These are phyloP conservation scores for Mentha longifolia DNA, from an alignment of 257 asterid species.

Conservation along the genomic window DNA sequence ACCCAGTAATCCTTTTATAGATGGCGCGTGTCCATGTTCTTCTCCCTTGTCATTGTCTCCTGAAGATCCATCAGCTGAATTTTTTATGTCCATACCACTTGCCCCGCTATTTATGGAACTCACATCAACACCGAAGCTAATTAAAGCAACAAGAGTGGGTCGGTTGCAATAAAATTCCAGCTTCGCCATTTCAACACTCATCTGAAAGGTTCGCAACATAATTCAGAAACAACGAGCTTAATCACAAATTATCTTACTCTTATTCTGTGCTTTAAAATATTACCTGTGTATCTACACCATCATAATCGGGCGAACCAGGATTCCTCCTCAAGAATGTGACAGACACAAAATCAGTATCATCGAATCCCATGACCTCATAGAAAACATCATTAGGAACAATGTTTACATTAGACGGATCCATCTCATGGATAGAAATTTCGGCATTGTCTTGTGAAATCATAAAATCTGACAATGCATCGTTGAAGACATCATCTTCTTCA, in stretches of 20 bases:
- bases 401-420: conserved; percentile 56
- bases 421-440: conserved; percentile 62
- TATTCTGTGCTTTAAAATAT: conserved; percentile 30
- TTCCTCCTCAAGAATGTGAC: conserved; percentile 66
- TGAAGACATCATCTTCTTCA: conserved; percentile 90
- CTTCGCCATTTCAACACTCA: conserved; percentile 97
- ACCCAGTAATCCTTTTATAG: conserved; percentile 86
- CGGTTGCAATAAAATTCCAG: conserved; percentile 94
- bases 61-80: conserved; percentile 45
- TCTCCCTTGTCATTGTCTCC: conserved; percentile 64
- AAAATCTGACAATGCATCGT: conserved; percentile 91
- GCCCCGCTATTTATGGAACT: conserved; percentile 51
- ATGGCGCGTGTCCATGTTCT: conserved; percentile 60
- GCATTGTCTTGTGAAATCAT: conserved; percentile 62
- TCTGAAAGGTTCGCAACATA: conserved; percentile 54
- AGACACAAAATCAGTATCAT: conserved; percentile 94
- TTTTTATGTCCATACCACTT: conserved; percentile 38
- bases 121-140: conserved; percentile 75
- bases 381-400: conserved; percentile 60
- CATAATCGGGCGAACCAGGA: conserved; percentile 83
- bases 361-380: conserved; percentile 84
- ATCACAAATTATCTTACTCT: conserved; percentile 17
- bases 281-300: conserved; percentile 98
- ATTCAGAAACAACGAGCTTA: conserved; percentile 37
- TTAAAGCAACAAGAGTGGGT: conserved; percentile 96